Percentiles rank a stretch among this genome's conserved stretches.
Conservation (phyloP, 2,329 filamentous ascomycete genomes). For the Diaporthe nobilis region DNA sequence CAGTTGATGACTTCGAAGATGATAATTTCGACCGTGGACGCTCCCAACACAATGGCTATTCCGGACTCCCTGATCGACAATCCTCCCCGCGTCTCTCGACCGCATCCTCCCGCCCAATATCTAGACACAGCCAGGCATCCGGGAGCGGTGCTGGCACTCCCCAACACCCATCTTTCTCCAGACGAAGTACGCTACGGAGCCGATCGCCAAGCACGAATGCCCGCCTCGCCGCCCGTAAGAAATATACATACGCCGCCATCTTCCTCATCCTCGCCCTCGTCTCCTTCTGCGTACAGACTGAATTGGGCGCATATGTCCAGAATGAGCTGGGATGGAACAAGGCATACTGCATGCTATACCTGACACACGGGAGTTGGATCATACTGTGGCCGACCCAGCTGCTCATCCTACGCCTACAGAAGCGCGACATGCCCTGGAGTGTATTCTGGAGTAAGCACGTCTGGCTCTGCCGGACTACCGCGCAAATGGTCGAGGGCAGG, state of each 20-base stretch:
- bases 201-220: conserved; percentile 78
- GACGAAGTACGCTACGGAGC: conserved; percentile 81
- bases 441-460: conserved; percentile 83
- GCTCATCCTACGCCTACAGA: conserved; percentile 82
- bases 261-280: conserved; percentile 88
- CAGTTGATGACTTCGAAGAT: conserved; percentile 43
- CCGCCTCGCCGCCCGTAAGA: conserved; percentile 78
- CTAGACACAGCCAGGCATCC: conserved; percentile 36
- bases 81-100: conserved; percentile 31
- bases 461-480: conserved; percentile 66
- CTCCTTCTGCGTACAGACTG: conserved; percentile 93
- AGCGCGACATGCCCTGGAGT: conserved; percentile 82
- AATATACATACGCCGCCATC: conserved; percentile 88
- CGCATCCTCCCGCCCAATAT: conserved; percentile 36
- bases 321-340: conserved; percentile 95
- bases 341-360: conserved; percentile 99
- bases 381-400: conserved; percentile 91
- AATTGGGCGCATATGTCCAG: conserved; percentile 95
- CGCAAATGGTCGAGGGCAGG: conserved; percentile 88
- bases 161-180: conserved; percentile 58
- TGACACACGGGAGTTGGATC: conserved; percentile 95
- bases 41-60: conserved; percentile 39
- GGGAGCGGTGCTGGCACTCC: conserved; percentile 49
- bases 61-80: conserved; percentile 28
- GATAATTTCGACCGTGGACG: conserved; percentile 36